Base-by-base conservation (phyloP, 2,329 filamentous ascomycete species). In the Penicillium sp. region DNA sequence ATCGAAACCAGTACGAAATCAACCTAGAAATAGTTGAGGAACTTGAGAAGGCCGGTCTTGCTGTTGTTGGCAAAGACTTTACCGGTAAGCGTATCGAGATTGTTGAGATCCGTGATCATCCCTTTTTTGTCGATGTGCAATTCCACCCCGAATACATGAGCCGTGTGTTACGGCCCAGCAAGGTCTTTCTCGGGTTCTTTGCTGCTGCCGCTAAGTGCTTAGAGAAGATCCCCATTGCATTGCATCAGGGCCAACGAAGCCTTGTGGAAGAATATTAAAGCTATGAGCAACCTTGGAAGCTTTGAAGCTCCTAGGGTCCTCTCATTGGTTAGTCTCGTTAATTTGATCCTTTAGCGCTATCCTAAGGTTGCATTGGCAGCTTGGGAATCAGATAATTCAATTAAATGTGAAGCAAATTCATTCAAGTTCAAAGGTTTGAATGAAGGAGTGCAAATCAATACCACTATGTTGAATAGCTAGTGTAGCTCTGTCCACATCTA, bases 1-100 rank as follows among this genome's bases (percentile, higher is more conserved):
- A 96, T 75, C 86, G 92, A 59, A 92, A 96, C 76, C 85, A 91
- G 38, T 96, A 96, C 73, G 92, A 96, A 78, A 90, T 96, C 63
- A 96, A 96, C 77, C 91, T 92, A 0, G 83, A 85, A 12, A 88
- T 88, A 69, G 85, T 95, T 52, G 85, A 88, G 4, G 77, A 77
- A 33, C 80, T 96, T 4, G 83, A 90, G 63, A 77, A 83, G 46
- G 85, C 82, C 6, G 92, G 91, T 0, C 79, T 96, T 33, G 78
- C 82, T 42, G 93, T 95, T 70, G 82, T 93, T 58, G 90, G 89
- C 62, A 92, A 91, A 74, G 91, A 95, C 69, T 86, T 89, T 57
- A 86, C 82, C 59, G 90, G 89, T 45, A 84, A 88, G 66, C 84
- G 91, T 33, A 91, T 94, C 88, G 91, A 95, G 77, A 84, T 92